Evolutionary conservation across 1,139 yeast species (phyloP).

Genomic region (Geotrichum cucujoidarum): DNA sequence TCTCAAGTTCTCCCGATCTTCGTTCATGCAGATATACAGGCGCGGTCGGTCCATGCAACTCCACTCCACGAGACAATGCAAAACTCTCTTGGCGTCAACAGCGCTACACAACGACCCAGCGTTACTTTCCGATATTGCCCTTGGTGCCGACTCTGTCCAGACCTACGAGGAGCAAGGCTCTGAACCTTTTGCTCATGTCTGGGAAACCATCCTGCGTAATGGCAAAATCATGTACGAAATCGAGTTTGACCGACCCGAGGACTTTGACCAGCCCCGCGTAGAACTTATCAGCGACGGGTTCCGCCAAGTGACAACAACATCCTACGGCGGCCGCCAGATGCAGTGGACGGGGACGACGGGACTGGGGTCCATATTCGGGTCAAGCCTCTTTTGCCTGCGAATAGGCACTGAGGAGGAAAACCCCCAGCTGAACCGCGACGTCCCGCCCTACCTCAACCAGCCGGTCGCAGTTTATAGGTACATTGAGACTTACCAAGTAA

Average conservation of each 20-base stretch:
- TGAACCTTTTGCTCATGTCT: slow-evolving; percentile 11
- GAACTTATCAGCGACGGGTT: slow-evolving; percentile 21
- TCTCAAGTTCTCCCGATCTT: not conserved
- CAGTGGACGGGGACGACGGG: slow-evolving; percentile 26
- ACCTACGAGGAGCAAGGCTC: not conserved
- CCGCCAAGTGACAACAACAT: slow-evolving; percentile 20
- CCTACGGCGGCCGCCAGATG: slow-evolving; percentile 17
- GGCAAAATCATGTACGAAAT: slow-evolving; percentile 10
- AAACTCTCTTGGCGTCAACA: not conserved
- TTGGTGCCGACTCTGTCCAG: not conserved
- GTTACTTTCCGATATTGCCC: not conserved
- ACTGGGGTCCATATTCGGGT: slow-evolving; percentile 23
- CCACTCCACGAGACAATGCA: not conserved
- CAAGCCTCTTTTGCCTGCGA: slow-evolving; percentile 22
- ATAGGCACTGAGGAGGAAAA: slow-evolving; percentile 1
- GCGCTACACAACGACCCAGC: not conserved
- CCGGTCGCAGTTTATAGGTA: slow-evolving; percentile 18
- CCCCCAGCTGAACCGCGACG: not conserved
- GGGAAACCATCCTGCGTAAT: slow-evolving; percentile 10
- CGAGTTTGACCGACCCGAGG: slow-evolving; percentile 9
- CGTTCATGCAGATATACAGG: slow-evolving; percentile 13
- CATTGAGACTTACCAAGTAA: slow-evolving; percentile 5
- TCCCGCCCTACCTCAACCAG: not conserved
- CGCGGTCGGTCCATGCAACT: slow-evolving; percentile 2
- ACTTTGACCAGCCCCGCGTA: slow-evolving; percentile 16